Base-by-base conservation (phyloP, 495 filamentous ascomycete genomes). In the Penicillium robsamsonii region DNA sequence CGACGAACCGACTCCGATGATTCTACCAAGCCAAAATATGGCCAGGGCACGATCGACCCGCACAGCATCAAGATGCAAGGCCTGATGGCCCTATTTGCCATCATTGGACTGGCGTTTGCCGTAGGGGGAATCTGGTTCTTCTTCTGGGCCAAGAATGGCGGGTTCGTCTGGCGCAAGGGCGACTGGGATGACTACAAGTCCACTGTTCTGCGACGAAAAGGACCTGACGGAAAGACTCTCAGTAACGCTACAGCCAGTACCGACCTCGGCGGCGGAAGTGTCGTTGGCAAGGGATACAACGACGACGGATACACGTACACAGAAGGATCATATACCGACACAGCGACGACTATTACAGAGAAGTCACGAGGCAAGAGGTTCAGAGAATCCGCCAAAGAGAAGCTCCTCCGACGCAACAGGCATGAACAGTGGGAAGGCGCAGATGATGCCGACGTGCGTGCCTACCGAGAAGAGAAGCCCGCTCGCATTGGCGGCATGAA, bases 141-240 rank as follows among this genome's bases (percentile, higher is more conserved):
- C 81, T 96, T 97, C 82, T 95, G 88, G 88, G 91, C 92, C 51
- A 91, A 88, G 73, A 94, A 97, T 67, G 95, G 93, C 62, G 95
- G 94, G 3, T 97, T 97, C 75, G 72, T 86, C 55, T 98, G 89
- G 80, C 81, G 79, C 17, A 75, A 91, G 54, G 78, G 83, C 46
- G 94, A 98, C 72, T 98, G 94, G 94, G 92, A 96, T 1, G 94
- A 98, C 60, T 98, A 98, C 83, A 97, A 97, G 69, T 88, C 88
- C 4, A 97, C 95, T 0, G 95, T 98, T 11, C 75, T 97, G n/a
- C 86, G 94, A 30, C 87, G 93, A 50, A 92, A 90, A 70, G 92
- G 91, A 0, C 90, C 90, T 6, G 90, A 96, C 73, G 92, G 92
- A 30, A 87, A 83, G 38, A 87, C 92, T 2, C 76, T 96, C 3